Base-by-base conservation (phyloP, 192 early-diverging fungal genomes). In the Coemansia sp. region DNA sequence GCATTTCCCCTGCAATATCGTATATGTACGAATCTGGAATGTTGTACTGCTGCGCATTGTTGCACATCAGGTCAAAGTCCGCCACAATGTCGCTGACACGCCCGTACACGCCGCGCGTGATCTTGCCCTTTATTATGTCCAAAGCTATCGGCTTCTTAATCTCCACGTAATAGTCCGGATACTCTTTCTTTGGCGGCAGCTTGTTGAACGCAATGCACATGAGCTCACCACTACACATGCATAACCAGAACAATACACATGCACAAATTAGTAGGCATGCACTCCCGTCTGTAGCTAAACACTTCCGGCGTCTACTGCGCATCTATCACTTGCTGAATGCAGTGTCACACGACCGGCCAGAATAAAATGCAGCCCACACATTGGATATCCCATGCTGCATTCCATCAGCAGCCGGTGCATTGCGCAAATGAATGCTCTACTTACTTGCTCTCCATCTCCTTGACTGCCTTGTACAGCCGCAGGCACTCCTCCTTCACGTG, bases 21-120 rank as follows among this genome's bases (percentile, higher is more conserved):
- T 73, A 72, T 17, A 81, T 76, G 27, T 81, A 75, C 39, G 79
- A 81, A 4, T 66, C 79, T 1, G 79, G 79, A 27, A 81, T 83
- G 69, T 99, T 99, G 76, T 92, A 99, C 14, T 79, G 89, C 73
- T 88, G 86, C 5, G 97, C 97, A 67, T 99, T 99, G 71, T 86
- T 63, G 71, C 91, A 94, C 92, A 99, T 93, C 25, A 92, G 70
- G 56, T 88, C 71, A 57, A 94, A 88, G 64, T 99, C 97, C 6
- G 84, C 82, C 23, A 84, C 76, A 74, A 95, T 95, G 52, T 85
- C 81, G 11, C 70, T 35, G 1, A 88, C 67, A 29, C 73, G 69
- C 45, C 84, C 80, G 72, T 97, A 97, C 50, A 84, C 76, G 25
- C 84, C 76, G 15, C 79, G 86, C 52, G 87, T 85, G 55, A 96